Evolutionary conservation across 805 yeast species (phyloP), one percentile per base, ranked within the genome.

Genomic region (Spathaspora passalidarum): DNA sequence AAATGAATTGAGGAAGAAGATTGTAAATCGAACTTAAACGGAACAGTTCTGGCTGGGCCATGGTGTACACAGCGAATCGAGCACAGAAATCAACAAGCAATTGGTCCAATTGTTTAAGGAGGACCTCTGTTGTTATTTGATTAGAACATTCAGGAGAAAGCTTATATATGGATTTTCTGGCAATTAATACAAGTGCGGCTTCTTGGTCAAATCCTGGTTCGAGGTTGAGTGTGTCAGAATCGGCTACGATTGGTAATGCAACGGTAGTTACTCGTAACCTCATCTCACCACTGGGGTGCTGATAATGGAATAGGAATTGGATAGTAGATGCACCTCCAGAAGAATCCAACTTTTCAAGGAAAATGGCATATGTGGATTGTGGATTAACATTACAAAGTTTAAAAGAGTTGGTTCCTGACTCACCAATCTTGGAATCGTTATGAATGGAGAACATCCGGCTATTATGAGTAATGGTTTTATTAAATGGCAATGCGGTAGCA

Each of bases 1-100:
- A 83, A 64, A 83, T 68, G 61, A 82, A 83, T 57, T 82, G 88
- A 6, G 89, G 88, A 48, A 80, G 75, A 56, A 81, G 61, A 22
- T 80, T 73, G 55, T 78, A 74, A 29, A 68, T 66, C 10, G 72
- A 66, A 3, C 81, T 68, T 19, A 84, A 63, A 42, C 77, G 59
- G 54, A 83, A 78, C 8, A 83, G 73, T 8, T 63, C 65, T 14
- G 78, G 63, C 21, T 66, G 70, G 23, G 78, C 78, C 46, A 70
- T 70, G 36, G 65, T 64, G 59, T 75, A 83, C 20, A 71, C 63
- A 2, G 69, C 67, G 47, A 67, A 67, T 40, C 69, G 57, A 10
- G 59, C 48, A 47, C 74, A 68, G 48, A 60, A 66, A 34, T 67
- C 66, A 44, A 69, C 56, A 20, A 68, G 56, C 47, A 57, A 47